Evolutionary conservation across 495 filamentous ascomycete species (phyloP).

Genomic region (Penicillium desertorum): DNA sequence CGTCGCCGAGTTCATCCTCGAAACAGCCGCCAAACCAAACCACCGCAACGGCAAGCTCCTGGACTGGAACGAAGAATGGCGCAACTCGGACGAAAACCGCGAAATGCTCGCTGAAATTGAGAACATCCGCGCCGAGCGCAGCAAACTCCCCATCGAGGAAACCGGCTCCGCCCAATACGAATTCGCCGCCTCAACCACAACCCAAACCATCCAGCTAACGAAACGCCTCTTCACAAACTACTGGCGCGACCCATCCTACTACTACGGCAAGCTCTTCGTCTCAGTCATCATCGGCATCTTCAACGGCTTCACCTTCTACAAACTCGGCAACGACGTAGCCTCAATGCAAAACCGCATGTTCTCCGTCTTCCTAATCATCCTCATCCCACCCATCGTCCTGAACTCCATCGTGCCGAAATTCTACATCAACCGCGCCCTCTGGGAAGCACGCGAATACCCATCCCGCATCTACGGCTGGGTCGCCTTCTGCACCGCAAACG

Average conservation of each 20-base stretch:
- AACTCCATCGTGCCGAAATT: slow-evolving; percentile 85
- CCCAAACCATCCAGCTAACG: slow-evolving; percentile 61
- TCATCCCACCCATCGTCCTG: slow-evolving; percentile 69
- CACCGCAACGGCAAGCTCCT: slow-evolving; percentile 50
- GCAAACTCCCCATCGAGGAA: slow-evolving; percentile 45
- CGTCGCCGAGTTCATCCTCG: slow-evolving; percentile 82
- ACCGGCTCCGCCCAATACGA: slow-evolving; percentile 45
- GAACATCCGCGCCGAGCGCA: slow-evolving; percentile 54
- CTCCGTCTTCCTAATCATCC: slow-evolving; percentile 69
- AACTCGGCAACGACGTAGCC: slow-evolving; percentile 62
- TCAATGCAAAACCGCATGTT: slow-evolving; percentile 84
- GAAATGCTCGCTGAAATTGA: slow-evolving; percentile 59
- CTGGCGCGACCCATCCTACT: slow-evolving; percentile 71
- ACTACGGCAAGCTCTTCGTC: slow-evolving; percentile 72
- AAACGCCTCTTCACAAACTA: slow-evolving; percentile 66
- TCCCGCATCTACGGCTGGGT: slow-evolving; percentile 80
- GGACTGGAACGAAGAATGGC: slow-evolving; percentile 75
- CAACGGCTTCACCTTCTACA: slow-evolving; percentile 87
- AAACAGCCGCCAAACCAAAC: slow-evolving; percentile 66
- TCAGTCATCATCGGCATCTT: slow-evolving; percentile 67
- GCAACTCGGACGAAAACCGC: slow-evolving; percentile 55
- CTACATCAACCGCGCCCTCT: slow-evolving; percentile 72
- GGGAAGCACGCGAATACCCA: slow-evolving; percentile 73
- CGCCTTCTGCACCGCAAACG: slow-evolving; percentile 74
- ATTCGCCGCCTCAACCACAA: slow-evolving; percentile 61